Percentiles rank a stretch among this genome's conserved stretches.
phyloP scores from a whole-genome alignment of 2,329 filamentous ascomycete species.

The Alternaria sp. region DNA sequence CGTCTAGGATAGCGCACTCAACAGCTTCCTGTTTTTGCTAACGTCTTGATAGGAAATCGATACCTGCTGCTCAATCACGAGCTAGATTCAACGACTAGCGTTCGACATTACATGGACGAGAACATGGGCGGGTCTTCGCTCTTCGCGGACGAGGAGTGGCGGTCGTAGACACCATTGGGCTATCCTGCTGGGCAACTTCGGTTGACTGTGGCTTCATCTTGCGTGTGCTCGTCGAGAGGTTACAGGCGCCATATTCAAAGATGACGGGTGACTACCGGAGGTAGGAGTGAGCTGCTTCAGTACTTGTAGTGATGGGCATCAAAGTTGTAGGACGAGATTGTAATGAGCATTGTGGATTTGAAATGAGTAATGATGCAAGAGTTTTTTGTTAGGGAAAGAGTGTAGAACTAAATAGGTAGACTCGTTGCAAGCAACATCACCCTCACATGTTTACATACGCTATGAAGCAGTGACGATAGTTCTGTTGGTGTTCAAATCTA shows the following conservation, averaged over 20 bases:
- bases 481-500: neutral
- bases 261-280: neutral
- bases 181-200: neutral
- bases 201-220: neutral
- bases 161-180: neutral
- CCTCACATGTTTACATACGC: neutral
- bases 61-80: neutral
- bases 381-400: neutral
- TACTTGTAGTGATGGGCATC: neutral
- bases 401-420: neutral
- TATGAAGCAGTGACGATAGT: neutral
- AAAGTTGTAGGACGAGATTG: neutral
- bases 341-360: neutral
- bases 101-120: neutral
- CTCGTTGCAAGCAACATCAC: neutral
- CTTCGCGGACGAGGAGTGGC: neutral
- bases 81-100: neutral
- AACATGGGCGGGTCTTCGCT: neutral
- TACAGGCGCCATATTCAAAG: neutral
- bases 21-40: neutral
- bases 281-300: neutral
- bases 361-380: neutral
- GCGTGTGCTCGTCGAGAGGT: neutral
- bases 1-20: neutral
- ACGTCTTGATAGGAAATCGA: neutral